Percentiles rank a stretch among this genome's conserved stretches.
These are phyloP conservation scores for Choiromyces venosus DNA, from an alignment of 495 filamentous ascomycete species.

Conservation along the genomic window DNA sequence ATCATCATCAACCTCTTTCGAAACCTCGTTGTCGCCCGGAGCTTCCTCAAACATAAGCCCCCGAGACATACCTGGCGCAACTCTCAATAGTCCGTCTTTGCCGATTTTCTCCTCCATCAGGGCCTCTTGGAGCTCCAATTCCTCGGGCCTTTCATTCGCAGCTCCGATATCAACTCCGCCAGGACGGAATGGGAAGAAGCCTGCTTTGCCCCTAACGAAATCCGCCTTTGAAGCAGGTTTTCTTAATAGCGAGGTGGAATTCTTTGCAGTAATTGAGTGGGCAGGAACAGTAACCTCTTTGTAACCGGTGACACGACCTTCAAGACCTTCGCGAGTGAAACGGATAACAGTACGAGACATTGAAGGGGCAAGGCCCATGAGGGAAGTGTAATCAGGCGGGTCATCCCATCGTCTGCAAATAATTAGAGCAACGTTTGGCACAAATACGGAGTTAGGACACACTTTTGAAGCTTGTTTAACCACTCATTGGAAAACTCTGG, in stretches of 20 bases:
- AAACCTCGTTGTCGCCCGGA: constrained; percentile 53
- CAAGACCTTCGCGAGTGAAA: constrained; percentile 85
- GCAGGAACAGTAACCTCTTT: constrained; percentile 90
- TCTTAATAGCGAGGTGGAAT: constrained; percentile 82
- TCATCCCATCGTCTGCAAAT: constrained; percentile 68
- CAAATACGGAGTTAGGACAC: constrained; percentile 23
- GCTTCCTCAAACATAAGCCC: constrained; percentile 70
- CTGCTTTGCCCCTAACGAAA: constrained; percentile 90
- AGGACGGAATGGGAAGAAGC: constrained; percentile 93
- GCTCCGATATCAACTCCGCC: constrained; percentile 87
- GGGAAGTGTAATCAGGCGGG: constrained; percentile 64
- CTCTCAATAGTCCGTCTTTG: constrained; percentile 71
- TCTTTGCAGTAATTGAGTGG: constrained; percentile 86
- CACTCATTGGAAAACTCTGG: constrained; percentile 70
- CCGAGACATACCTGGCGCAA: constrained; percentile 74
- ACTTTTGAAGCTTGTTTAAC: constrained; percentile 83
- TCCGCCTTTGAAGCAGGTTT: constrained; percentile 84
- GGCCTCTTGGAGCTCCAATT: constrained; percentile 32
- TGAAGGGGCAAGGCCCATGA: constrained; percentile 82
- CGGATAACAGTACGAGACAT: constrained; percentile 89
- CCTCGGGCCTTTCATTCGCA: constrained; percentile 47
- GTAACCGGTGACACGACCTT: constrained; percentile 90
- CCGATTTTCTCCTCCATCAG: constrained; percentile 41
- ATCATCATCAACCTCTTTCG: constrained; percentile 63
- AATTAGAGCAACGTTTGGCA: constrained; percentile 11